Percentiles rank a stretch among this genome's conserved stretches.
Conservation (phyloP, 306 rosid species). For the Alnus rubra region DNA sequence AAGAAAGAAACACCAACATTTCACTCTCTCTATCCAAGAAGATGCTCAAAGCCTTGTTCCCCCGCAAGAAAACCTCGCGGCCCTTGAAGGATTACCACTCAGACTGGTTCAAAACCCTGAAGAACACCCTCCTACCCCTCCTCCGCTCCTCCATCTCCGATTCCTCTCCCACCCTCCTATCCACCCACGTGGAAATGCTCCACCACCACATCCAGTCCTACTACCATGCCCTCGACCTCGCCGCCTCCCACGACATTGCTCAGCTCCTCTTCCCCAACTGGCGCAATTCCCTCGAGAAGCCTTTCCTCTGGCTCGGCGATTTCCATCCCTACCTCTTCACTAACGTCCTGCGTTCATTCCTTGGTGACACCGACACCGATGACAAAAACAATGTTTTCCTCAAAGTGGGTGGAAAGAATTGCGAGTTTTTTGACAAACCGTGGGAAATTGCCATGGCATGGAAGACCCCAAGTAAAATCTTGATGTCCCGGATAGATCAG, state of each 20-base stretch:
- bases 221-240: constrained; percentile 67
- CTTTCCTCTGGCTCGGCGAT: constrained; percentile 78
- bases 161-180: constrained; percentile 34
- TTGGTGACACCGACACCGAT: constrained; percentile 30
- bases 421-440: constrained; percentile 23
- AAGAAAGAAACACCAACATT: neutral
- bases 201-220: constrained; percentile 73
- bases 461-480: constrained; percentile 35
- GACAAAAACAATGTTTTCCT: neutral
- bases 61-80: constrained; percentile 27
- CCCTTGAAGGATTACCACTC: constrained; percentile 43
- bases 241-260: constrained; percentile 43
- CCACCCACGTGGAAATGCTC: constrained; percentile 46
- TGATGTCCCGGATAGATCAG: constrained; percentile 49
- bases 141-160: constrained; percentile 37
- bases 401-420: constrained; percentile 1
- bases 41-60: constrained; percentile 20
- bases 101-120: constrained; percentile 38
- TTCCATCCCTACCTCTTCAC: constrained; percentile 76
- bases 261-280: constrained; percentile 60
- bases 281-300: constrained; percentile 65
- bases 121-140: constrained; percentile 39
- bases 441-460: constrained; percentile 67
- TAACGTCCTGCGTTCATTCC: constrained; percentile 62
- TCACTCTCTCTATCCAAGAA: neutral